Percentiles rank a stretch among this genome's conserved stretches.
These are phyloP conservation scores for Calonectria hongkongensis DNA, from an alignment of 2,329 filamentous ascomycete genomes.

Conservation along the genomic window DNA sequence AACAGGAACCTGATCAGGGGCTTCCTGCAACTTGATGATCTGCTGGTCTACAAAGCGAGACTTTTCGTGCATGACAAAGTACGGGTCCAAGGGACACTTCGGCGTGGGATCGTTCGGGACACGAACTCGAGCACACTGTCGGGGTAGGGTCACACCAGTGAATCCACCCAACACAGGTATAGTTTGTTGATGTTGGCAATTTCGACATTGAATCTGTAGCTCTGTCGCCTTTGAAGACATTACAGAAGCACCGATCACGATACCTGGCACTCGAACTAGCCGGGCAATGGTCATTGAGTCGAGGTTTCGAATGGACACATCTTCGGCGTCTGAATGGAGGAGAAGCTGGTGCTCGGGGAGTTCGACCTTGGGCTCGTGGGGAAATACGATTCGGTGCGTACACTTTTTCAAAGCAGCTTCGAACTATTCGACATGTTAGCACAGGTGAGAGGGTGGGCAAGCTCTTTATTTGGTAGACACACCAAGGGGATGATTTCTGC, in stretches of 20 bases:
- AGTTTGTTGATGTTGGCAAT: constrained; percentile 83
- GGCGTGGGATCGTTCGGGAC: constrained; percentile 80
- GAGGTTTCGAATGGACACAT: constrained; percentile 94
- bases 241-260: constrained; percentile 97
- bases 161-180: constrained; percentile 90
- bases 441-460: not conserved
- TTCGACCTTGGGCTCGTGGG: constrained; percentile 78
- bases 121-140: constrained; percentile 81
- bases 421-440: constrained; percentile 76
- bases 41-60: constrained; percentile 98
- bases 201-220: constrained; percentile 90
- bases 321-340: constrained; percentile 91
- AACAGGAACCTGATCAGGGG: constrained; percentile 96
- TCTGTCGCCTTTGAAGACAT: constrained; percentile 96
- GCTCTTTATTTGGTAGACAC: constrained; percentile 54
- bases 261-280: constrained; percentile 96
- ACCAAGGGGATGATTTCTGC: constrained; percentile 94
- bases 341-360: constrained; percentile 96
- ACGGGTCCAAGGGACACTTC: constrained; percentile 93
- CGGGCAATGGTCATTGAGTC: constrained; percentile 94
- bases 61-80: constrained; percentile 95
- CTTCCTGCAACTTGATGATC: constrained; percentile 97
- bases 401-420: constrained; percentile 92
- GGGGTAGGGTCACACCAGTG: constrained; percentile 87
- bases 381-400: constrained; percentile 94